A percentile compares a stretch with the other conserved stretches of the same genome.
phyloP scores from a whole-genome alignment of 2,329 filamentous ascomycete species.

The Colletotrichum incanum region DNA sequence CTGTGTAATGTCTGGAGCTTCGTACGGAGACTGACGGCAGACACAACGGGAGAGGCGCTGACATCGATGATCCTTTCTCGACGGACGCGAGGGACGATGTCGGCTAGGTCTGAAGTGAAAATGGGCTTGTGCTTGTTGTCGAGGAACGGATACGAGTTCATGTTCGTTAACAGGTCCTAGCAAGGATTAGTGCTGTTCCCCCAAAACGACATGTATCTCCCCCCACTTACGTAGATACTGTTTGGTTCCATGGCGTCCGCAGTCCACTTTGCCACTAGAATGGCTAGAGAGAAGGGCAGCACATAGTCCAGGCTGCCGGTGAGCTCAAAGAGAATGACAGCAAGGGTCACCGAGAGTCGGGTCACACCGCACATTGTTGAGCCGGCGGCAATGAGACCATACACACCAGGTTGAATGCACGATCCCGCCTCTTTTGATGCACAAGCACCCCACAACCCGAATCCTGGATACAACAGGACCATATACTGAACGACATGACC shows the following conservation, averaged over 20 bases:
- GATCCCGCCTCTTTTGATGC: constrained; percentile 79
- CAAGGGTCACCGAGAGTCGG: constrained; percentile 90
- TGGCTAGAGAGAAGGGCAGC: constrained; percentile 91
- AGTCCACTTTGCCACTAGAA: constrained; percentile 98
- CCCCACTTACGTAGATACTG: constrained; percentile 84
- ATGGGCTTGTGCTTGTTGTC: constrained; percentile 95
- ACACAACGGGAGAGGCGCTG: constrained; percentile 83
- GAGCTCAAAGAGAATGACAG: constrained; percentile 95
- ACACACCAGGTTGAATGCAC: constrained; percentile 97
- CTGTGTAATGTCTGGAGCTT: constrained; percentile 88
- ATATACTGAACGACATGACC: constrained; percentile 89
- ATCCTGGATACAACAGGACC: constrained; percentile 81
- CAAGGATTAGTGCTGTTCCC: constrained; percentile 44
- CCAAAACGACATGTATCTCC: not conserved
- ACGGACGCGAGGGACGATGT: constrained; percentile 85
- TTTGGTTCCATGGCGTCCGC: constrained; percentile 94
- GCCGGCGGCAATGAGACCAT: constrained; percentile 93
- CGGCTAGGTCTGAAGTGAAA: constrained; percentile 89
- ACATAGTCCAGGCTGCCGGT: constrained; percentile 97
- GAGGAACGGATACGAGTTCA: constrained; percentile 98
- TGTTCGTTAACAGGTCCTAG: constrained; percentile 90
- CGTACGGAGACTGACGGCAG: constrained; percentile 80
- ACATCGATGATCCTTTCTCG: constrained; percentile 90
- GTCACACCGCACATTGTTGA: constrained; percentile 99
- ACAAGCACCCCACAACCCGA: constrained; percentile 82